These are phyloP conservation scores for Fragaria vesca DNA, from an alignment of 306 rosid species.

Conservation along the genomic window DNA sequence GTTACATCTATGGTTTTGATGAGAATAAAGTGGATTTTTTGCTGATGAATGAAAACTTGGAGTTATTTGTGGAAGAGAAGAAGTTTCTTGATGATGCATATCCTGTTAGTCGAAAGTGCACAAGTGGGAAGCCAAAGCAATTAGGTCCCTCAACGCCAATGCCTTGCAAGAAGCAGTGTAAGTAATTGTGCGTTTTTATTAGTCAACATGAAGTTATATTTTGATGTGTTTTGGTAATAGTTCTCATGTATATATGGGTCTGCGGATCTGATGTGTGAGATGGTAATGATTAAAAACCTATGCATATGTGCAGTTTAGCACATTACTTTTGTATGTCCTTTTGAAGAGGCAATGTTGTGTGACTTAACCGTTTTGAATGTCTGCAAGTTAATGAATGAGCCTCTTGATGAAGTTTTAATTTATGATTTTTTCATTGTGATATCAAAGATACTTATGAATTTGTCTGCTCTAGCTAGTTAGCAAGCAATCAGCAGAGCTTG, in stretches of 20 bases:
- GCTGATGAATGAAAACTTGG: conserved; percentile 20
- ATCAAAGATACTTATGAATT: background rate
- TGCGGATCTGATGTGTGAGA: background rate
- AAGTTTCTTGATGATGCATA: conserved; percentile 15
- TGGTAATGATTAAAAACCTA: no score
- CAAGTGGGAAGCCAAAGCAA: background rate
- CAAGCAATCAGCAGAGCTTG: background rate
- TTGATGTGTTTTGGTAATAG: background rate
- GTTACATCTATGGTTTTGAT: background rate
- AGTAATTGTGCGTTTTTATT: background rate
- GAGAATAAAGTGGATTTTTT: conserved; percentile 20
- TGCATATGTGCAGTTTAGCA: background rate
- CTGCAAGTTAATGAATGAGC: background rate
- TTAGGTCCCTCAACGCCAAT: conserved; percentile 18
- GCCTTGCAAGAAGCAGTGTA: conserved; percentile 11
- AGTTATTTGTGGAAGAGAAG: background rate
- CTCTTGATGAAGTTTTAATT: background rate
- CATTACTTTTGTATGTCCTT: background rate
- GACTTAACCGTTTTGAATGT: no score
- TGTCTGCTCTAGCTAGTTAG: background rate
- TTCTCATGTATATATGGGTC: background rate
- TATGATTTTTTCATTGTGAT: background rate
- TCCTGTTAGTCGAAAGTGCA: background rate
- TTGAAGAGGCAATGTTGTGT: background rate
- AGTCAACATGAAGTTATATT: background rate